A percentile compares a stretch with the other conserved stretches of the same genome.
Conservation (phyloP, 2,329 filamentous ascomycete species). For the Neofusicoccum sp. region DNA sequence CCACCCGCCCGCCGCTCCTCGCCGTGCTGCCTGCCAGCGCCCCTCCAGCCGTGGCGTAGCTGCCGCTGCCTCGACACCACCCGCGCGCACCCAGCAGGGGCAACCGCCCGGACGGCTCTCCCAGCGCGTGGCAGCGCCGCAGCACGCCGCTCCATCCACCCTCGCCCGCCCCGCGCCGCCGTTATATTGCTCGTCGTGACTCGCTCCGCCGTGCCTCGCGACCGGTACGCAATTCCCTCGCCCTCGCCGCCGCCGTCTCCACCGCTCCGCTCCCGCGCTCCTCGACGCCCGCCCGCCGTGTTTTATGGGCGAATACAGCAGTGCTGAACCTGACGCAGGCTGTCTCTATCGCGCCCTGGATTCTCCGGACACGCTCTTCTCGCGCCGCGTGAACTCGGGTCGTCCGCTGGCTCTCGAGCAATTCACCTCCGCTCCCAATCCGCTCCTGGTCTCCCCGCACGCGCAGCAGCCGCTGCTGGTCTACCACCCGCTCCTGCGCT, state of each 20-base stretch:
- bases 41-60: slow-evolving; percentile 9
- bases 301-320: slow-evolving; percentile 26
- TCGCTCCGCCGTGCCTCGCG: slow-evolving; percentile 16
- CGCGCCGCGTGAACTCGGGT: slow-evolving; percentile 17
- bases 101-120: slow-evolving; percentile 13
- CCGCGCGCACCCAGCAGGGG: slow-evolving; percentile 20
- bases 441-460: slow-evolving; percentile 19
- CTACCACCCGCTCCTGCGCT: slow-evolving; percentile 26
- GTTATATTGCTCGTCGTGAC: slow-evolving; percentile 13
- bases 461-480: slow-evolving; percentile 25
- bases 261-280: slow-evolving; percentile 17
- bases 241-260: slow-evolving; percentile 15
- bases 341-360: slow-evolving; percentile 23
- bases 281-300: slow-evolving; percentile 5
- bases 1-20: slow-evolving; percentile 4
- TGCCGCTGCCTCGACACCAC: slow-evolving; percentile 5
- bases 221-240: slow-evolving; percentile 16
- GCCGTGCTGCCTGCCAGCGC: slow-evolving; percentile 11
- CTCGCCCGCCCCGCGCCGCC: slow-evolving; percentile 5
- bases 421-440: slow-evolving; percentile 17
- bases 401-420: slow-evolving; percentile 20
- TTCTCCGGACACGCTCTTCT: slow-evolving; percentile 19
- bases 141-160: slow-evolving; percentile 9
- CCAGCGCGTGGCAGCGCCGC: slow-evolving; percentile 8
- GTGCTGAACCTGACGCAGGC: slow-evolving; percentile 17